These are phyloP conservation scores for Sporisorium iseilematis-ciliati DNA, from an alignment of 1,284 basidiomycete species.

Conservation along the genomic window DNA sequence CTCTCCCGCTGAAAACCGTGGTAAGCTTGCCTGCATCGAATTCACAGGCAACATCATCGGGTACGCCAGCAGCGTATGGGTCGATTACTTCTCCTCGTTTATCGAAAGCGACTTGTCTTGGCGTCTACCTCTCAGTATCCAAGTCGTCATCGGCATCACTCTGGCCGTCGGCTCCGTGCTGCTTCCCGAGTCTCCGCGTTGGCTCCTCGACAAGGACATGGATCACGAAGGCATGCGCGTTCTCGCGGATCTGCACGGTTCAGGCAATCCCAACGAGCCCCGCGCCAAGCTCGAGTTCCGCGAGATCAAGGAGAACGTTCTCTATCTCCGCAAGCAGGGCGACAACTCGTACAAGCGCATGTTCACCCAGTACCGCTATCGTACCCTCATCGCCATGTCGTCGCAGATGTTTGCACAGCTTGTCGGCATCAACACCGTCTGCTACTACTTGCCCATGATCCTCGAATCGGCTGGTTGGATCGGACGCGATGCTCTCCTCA, in stretches of 20 bases:
- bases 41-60: conserved; percentile 89
- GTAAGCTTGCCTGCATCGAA: conserved; percentile 84
- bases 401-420: conserved; percentile 95
- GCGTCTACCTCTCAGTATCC: conserved; percentile 71
- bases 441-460: conserved; percentile 80
- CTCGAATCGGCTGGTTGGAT: conserved; percentile 88
- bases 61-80: conserved; percentile 86
- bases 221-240: conserved; percentile 88
- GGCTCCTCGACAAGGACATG: conserved; percentile 89
- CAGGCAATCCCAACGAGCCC: conserved; percentile 78
- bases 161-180: conserved; percentile 85
- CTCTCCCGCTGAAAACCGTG: conserved; percentile 85
- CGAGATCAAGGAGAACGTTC: conserved; percentile 87
- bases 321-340: conserved; percentile 72
- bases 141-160: conserved; percentile 81
- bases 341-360: conserved; percentile 84
- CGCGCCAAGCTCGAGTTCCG: conserved; percentile 85
- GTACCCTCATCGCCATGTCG: conserved; percentile 96
- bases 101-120: conserved; percentile 71
- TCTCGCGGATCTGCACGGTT: conserved; percentile 89
- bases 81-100: conserved; percentile 91
- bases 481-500: conserved; percentile 93
- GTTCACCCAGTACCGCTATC: conserved; percentile 88
- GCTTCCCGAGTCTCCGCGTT: conserved; percentile 94
- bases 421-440: conserved; percentile 77